Percentiles rank a stretch among this genome's conserved stretches.
These are phyloP conservation scores for Litchi chinensis DNA, from an alignment of 345 rosid genomes.

Conservation along the genomic window DNA sequence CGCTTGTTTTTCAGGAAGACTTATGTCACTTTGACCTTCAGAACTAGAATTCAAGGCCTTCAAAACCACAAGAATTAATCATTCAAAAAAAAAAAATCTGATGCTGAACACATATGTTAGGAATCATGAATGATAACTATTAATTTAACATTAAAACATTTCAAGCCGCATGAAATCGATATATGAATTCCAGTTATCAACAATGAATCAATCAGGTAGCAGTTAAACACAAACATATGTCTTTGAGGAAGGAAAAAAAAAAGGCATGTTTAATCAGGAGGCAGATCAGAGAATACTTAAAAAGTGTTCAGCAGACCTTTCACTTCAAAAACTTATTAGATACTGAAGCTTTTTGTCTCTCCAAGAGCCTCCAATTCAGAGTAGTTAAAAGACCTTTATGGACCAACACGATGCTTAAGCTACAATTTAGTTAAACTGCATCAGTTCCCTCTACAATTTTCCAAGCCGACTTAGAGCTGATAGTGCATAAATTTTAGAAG, in stretches of 20 bases:
- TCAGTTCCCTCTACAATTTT: neutral
- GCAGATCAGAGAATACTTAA: neutral
- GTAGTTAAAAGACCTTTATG: neutral
- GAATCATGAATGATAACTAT: neutral
- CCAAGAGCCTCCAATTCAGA: slow-evolving; percentile 4
- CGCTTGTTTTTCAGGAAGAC: slow-evolving; percentile 46
- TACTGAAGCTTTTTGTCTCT: neutral
- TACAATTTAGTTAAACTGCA: neutral
- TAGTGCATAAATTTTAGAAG: neutral
- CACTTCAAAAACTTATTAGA: neutral
- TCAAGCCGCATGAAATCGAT: neutral
- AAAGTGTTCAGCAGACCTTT: neutral
- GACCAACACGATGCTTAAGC: neutral
- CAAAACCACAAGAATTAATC: slow-evolving; percentile 30
- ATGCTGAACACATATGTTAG: neutral
- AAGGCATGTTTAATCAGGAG: neutral
- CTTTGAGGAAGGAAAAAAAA: neutral
- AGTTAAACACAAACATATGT: neutral
- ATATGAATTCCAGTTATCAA: neutral
- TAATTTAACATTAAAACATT: neutral
- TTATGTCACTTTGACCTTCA: slow-evolving; percentile 42
- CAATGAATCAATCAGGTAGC: neutral
- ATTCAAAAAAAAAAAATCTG: neutral
- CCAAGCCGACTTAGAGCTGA: neutral
- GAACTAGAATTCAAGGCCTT: slow-evolving; percentile 79